phyloP scores from a whole-genome alignment of 805 yeast genomes.

The Teunomyces funiuensis region DNA sequence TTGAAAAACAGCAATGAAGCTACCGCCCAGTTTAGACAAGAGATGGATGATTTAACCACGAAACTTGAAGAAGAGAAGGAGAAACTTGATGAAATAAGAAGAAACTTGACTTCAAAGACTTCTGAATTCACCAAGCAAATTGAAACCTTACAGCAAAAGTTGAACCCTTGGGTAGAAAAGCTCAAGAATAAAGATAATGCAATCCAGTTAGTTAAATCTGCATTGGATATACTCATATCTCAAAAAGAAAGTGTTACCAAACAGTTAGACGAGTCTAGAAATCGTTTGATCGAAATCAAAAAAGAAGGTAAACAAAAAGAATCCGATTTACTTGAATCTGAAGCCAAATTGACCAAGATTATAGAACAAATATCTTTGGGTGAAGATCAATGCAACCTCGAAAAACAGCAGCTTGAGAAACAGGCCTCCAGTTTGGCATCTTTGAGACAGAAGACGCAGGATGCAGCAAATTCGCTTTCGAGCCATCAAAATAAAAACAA shows the following conservation, averaged over 20 bases:
- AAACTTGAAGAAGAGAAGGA: conserved; percentile 53
- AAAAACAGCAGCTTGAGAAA: conserved; percentile 47
- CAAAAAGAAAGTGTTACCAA: conserved; percentile 43
- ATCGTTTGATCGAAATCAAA: conserved; percentile 45
- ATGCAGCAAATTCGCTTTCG: conserved; percentile 60
- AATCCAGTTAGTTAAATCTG: conserved; percentile 62
- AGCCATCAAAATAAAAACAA: conserved; percentile 66
- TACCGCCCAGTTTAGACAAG: conserved; percentile 41
- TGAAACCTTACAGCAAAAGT: conserved; percentile 56
- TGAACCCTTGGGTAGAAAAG: conserved; percentile 82
- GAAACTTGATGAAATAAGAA: conserved; percentile 61
- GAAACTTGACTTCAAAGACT: conserved; percentile 72
- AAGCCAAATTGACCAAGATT: conserved; percentile 49
- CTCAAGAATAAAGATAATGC: conserved; percentile 63
- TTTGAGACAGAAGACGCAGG: conserved; percentile 62
- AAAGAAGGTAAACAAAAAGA: conserved; percentile 52
- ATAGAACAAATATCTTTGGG: conserved; percentile 59
- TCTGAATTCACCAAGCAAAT: conserved; percentile 64
- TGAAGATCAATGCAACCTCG: conserved; percentile 51
- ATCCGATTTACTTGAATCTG: conserved; percentile 43
- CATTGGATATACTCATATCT: conserved; percentile 57
- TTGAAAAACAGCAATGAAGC: conserved; percentile 47
- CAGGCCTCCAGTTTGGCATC: conserved; percentile 54
- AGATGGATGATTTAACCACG: conserved; percentile 44
- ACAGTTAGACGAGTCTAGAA: conserved; percentile 46